phyloP scores from a whole-genome alignment of 2,329 filamentous ascomycete genomes.

The Diaporthe sp. region DNA sequence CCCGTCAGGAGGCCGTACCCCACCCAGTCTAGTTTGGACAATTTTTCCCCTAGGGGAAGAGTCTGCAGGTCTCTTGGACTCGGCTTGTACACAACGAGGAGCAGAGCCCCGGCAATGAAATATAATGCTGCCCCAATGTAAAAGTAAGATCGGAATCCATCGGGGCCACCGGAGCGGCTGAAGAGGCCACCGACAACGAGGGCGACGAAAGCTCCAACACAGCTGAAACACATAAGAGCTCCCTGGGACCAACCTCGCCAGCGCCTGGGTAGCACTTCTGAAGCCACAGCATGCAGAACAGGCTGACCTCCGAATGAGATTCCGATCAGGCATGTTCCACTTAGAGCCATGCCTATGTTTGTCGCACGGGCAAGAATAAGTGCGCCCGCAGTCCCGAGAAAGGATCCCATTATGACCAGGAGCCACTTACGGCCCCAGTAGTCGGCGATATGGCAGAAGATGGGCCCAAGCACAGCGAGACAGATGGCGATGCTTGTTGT shows the following conservation, averaged over 20 bases:
- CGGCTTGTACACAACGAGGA: not conserved
- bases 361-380: slow-evolving; percentile 11
- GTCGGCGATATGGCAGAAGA: not conserved
- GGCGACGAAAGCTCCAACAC: slow-evolving; percentile 17
- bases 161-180: not conserved
- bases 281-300: slow-evolving; percentile 9
- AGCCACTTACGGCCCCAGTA: slow-evolving; percentile 24
- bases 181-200: slow-evolving; percentile 23
- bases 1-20: not conserved
- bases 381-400: slow-evolving; percentile 5
- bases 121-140: slow-evolving; percentile 3
- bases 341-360: slow-evolving; percentile 20
- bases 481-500: slow-evolving; percentile 17
- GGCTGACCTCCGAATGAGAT: slow-evolving; percentile 11
- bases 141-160: slow-evolving; percentile 15
- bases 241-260: slow-evolving; percentile 16
- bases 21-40: slow-evolving; percentile 11
- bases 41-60: not conserved
- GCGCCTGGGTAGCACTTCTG: slow-evolving; percentile 12
- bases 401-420: not conserved
- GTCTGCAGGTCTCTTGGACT: slow-evolving; percentile 9
- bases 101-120: not conserved
- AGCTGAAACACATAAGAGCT: slow-evolving; percentile 11
- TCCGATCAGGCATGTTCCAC: slow-evolving; percentile 9
- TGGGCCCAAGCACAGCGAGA: slow-evolving; percentile 12